Conservation (phyloP, 805 yeast genomes). For the Candida yuanshanica region DNA sequence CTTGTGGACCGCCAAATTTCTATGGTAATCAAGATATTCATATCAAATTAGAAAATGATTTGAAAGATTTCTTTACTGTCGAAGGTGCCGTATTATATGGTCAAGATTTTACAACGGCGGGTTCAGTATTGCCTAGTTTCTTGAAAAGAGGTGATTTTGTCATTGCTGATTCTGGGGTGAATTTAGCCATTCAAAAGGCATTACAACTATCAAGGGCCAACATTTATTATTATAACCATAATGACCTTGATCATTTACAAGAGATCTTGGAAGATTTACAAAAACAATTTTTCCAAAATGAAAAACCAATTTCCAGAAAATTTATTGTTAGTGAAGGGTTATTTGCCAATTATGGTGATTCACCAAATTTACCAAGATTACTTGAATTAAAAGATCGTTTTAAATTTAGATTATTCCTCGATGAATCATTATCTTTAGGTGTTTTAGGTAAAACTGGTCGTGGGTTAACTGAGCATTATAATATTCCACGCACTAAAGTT, state of each 20-base stretch:
- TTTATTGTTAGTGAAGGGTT: conserved; percentile 90
- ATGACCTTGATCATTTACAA: conserved; percentile 80
- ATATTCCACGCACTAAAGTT: conserved; percentile 54
- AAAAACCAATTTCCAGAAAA: conserved; percentile 78
- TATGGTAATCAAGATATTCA: conserved; percentile 95
- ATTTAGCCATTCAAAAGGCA: conserved; percentile 81
- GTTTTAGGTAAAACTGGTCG: conserved; percentile 79
- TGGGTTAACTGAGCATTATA: conserved; percentile 74
- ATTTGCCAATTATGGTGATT: conserved; percentile 76
- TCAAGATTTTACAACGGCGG: conserved; percentile 83
- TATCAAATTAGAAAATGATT: conserved; percentile 65
- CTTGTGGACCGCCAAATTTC: conserved; percentile 97
- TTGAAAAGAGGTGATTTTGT: conserved; percentile 92
- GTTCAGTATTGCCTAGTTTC: conserved; percentile 89
- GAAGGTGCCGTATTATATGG: conserved; percentile 84
- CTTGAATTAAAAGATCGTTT: conserved; percentile 72
- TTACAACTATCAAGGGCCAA: conserved; percentile 81
- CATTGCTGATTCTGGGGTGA: conserved; percentile 77
- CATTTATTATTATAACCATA: conserved; percentile 69
- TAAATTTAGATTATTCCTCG: conserved; percentile 82
- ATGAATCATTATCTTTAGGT: conserved; percentile 85
- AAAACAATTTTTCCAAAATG: conserved; percentile 25
- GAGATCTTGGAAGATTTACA: conserved; percentile 46
- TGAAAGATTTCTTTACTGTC: conserved; percentile 70
- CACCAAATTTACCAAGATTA: conserved; percentile 62